Percentiles rank a stretch among this genome's conserved stretches.
Conservation (phyloP, 2,329 filamentous ascomycete genomes). For the Rhexocercosporidium sp. region DNA sequence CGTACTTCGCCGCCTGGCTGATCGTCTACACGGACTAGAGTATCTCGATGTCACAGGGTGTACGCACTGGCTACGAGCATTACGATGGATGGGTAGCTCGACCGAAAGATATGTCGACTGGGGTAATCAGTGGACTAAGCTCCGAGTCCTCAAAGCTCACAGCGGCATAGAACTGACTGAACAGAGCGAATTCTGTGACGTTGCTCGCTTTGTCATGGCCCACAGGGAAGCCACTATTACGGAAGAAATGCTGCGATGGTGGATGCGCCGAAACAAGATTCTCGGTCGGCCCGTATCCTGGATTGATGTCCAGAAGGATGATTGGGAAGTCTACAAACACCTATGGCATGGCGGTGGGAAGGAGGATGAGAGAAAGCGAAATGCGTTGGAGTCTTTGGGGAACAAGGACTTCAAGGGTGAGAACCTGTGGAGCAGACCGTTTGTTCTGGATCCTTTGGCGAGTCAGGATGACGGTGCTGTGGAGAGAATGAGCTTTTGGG, state of each 20-base stretch:
- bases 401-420: conserved; percentile 3
- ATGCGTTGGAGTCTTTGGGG: conserved; percentile 14
- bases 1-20: conserved; percentile 59
- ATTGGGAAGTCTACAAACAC: conserved; percentile 25
- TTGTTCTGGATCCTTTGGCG: conserved; percentile 6
- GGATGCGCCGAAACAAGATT: conserved; percentile 20
- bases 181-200: conserved; percentile 19
- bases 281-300: conserved; percentile 19
- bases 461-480: not conserved
- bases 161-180: conserved; percentile 25
- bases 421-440: conserved; percentile 2
- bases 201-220: conserved; percentile 21
- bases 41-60: conserved; percentile 68
- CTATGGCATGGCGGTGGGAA: conserved; percentile 26
- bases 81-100: conserved; percentile 29
- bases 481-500: conserved; percentile 17
- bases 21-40: conserved; percentile 57
- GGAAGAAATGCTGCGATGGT: conserved; percentile 29
- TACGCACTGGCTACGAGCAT: conserved; percentile 51
- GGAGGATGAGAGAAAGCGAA: conserved; percentile 27
- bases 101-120: conserved; percentile 35
- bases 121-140: conserved; percentile 34
- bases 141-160: conserved; percentile 27
- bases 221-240: conserved; percentile 26
- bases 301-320: conserved; percentile 33